Conservation (phyloP, 371 early-diverging fungal genomes). For the Nosema muscidifuracis region DNA sequence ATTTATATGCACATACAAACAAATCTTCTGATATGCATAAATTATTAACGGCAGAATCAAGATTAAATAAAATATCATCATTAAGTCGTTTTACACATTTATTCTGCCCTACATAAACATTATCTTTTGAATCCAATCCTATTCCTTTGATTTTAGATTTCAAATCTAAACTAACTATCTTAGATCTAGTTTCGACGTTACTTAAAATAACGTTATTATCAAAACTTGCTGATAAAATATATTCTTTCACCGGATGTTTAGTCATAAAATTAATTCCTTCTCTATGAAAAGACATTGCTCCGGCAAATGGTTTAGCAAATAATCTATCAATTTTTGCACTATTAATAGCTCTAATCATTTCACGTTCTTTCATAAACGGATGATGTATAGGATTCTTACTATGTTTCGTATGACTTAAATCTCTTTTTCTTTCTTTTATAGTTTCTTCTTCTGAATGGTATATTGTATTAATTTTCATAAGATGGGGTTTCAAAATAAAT, state of each 20-base stretch:
- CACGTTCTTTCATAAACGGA: constrained; percentile 86
- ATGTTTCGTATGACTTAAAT: constrained; percentile 76
- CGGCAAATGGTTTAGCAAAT: constrained; percentile 94
- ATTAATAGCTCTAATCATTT: constrained; percentile 89
- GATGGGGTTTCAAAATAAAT: background rate
- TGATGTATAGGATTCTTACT: constrained; percentile 81
- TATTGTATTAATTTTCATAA: constrained; percentile 74
- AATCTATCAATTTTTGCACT: constrained; percentile 85
- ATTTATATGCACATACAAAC: constrained; percentile 9
- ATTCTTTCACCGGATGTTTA: constrained; percentile 71
- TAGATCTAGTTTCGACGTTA: constrained; percentile 31
- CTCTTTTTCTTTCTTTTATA: constrained; percentile 73
- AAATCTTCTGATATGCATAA: constrained; percentile 20
- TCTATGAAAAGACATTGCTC: constrained; percentile 74
- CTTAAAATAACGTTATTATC: constrained; percentile 43
- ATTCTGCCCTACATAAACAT: constrained; percentile 26
- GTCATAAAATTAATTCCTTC: constrained; percentile 90
- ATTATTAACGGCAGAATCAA: constrained; percentile 15
- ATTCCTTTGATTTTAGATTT: constrained; percentile 28
- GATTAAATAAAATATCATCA: background rate
- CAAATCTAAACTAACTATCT: background rate
- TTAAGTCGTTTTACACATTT: constrained; percentile 21
- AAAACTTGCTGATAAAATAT: constrained; percentile 46
- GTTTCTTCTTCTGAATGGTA: constrained; percentile 67
- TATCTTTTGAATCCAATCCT: constrained; percentile 19